Base-by-base conservation (phyloP, 176 grass and related monocot species). In the Ensete glaucum region DNA sequence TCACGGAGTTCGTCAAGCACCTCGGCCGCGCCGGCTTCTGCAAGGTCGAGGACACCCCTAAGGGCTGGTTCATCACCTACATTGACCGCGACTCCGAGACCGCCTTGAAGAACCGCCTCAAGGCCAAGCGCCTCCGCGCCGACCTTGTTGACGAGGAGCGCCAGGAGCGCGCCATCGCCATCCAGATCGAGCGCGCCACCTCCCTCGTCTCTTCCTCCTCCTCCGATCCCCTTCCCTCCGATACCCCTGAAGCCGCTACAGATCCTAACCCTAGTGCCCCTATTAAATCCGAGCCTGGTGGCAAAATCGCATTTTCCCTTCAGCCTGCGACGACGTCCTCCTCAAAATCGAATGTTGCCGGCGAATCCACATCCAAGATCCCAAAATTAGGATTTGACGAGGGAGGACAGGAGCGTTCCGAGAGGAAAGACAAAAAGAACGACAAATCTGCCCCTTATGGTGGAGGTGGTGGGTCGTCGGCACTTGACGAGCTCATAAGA, bases 1-100 rank as follows among this genome's bases (percentile, higher is more conserved):
- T 70, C 6, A 70, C 67, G 15, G 70, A 72, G 14, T 72, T 72
- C n/a, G 70, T 72, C 50, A 72, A 72, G 21, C 70, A 72, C 50
- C 70, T 72, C 70, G 70, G 70, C 19, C 70, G 70, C 70, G 51
- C 70, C 50, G 70, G 70, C 50, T 19, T 21, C 82, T 92, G 90
- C 79, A 93, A 97, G 82, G 85, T 97, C 10, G 94, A 97, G 79
- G 94, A 97, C 71, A 97, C 93, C 7, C 93, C 88, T 67, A 97
- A 97, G 83, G 93, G 93, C 0, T 97, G 93, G 90, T 97, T 97
- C 78, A 90, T 97, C 62, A 93, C 93, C 7, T 97, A 93, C 77
- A 87, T 97, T 50, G 93, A 97, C 52, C 77, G 90, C 0, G 90
- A 97, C 68, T 97, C 93, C 0, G 93, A 93, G 84, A 75, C 89